Percentiles rank a stretch among this genome's conserved stretches.
These are phyloP conservation scores for Thraustotheca clavata DNA, from an alignment of 352 stramenopile species.

Conservation along the genomic window DNA sequence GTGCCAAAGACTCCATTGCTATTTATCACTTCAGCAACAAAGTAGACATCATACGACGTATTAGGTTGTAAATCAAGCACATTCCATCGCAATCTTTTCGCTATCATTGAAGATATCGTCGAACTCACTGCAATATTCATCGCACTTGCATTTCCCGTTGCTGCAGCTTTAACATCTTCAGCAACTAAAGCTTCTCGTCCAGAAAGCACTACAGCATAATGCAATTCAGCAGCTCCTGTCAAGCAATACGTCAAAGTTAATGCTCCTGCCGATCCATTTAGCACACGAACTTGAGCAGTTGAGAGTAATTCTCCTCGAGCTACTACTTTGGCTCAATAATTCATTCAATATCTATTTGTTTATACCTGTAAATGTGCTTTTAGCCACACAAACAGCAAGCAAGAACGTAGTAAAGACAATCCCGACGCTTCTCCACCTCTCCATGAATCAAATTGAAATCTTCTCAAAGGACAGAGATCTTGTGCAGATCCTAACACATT, in stretches of 20 bases:
- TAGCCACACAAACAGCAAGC: not conserved
- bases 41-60: slow-evolving; percentile 74
- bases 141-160: slow-evolving; percentile 15
- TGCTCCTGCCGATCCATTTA: slow-evolving; percentile 18
- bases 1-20: slow-evolving; percentile 73
- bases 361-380: slow-evolving; percentile 9
- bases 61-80: slow-evolving; percentile 40
- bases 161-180: slow-evolving; percentile 37
- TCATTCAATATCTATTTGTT: not conserved
- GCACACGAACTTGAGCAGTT: slow-evolving; percentile 7
- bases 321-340: slow-evolving; percentile 2
- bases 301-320: slow-evolving; percentile 5
- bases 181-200: slow-evolving; percentile 37
- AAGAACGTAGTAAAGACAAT: no score
- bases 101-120: slow-evolving; percentile 35
- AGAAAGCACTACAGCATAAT: slow-evolving; percentile 49
- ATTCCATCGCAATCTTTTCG: slow-evolving; percentile 44
- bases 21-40: slow-evolving; percentile 61
- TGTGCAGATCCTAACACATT: not conserved
- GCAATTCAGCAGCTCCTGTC: slow-evolving; percentile 57
- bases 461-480: no score
- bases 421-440: no score
- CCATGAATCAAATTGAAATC: no score
- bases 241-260: slow-evolving; percentile 66
- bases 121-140: slow-evolving; percentile 23